Conservation (phyloP, 2,329 filamentous ascomycete species). For the Ophiostoma montium region DNA sequence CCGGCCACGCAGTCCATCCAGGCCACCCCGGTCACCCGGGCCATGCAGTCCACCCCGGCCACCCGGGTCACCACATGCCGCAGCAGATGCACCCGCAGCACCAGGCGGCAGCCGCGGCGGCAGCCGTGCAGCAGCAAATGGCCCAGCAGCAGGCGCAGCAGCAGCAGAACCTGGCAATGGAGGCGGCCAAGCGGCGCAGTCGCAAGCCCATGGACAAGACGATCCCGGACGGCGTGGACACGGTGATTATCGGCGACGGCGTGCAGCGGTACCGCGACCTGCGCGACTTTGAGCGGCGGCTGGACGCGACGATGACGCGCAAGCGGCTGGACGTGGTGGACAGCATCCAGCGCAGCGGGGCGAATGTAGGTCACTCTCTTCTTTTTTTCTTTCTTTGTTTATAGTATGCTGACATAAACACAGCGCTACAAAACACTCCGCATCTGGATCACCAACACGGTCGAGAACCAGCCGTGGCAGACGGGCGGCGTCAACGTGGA, state of each 20-base stretch:
- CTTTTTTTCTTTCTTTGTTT: constrained; percentile 11
- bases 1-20: background rate
- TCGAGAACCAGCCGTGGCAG: constrained; percentile 92
- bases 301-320: constrained; percentile 87
- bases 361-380: constrained; percentile 7
- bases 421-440: constrained; percentile 72
- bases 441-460: constrained; percentile 90
- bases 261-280: constrained; percentile 71
- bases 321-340: constrained; percentile 88
- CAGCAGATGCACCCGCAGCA: constrained; percentile 21
- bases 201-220: constrained; percentile 91
- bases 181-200: constrained; percentile 64
- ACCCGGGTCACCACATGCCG: constrained; percentile 11
- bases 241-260: constrained; percentile 67
- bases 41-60: background rate
- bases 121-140: constrained; percentile 34
- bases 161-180: constrained; percentile 39
- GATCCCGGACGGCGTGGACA: constrained; percentile 78
- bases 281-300: constrained; percentile 70
- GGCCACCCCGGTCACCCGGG: background rate
- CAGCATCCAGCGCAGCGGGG: constrained; percentile 49
- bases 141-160: constrained; percentile 35
- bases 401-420: background rate
- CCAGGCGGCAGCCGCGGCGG: constrained; percentile 25
- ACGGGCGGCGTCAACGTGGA: constrained; percentile 52